A percentile compares a stretch with the other conserved stretches of the same genome.
Evolutionary conservation across 306 rosid genomes (phyloP).

Genomic region (Rosa persica): DNA sequence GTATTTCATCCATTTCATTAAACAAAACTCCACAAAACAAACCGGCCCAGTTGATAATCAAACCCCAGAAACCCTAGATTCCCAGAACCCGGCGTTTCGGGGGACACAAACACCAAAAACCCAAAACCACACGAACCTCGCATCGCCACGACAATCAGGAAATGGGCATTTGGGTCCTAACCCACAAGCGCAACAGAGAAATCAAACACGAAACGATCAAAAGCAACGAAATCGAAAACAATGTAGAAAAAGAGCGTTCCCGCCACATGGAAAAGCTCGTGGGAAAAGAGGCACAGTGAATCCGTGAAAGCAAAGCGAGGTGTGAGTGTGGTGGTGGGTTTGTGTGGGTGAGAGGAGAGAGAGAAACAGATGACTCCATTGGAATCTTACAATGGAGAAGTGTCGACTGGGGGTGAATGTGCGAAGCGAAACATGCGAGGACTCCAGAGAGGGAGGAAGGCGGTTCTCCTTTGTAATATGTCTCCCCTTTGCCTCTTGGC

Average conservation of each 20-base stretch:
- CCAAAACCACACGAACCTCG: not conserved
- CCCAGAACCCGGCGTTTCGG: not conserved
- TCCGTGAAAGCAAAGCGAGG: not conserved
- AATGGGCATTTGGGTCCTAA: not conserved
- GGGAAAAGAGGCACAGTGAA: not conserved
- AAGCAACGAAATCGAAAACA: slow-evolving; percentile 3
- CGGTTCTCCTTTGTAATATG: slow-evolving; percentile 6
- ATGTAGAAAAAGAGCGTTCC: slow-evolving; percentile 13
- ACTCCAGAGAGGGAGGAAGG: not conserved
- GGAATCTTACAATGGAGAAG: slow-evolving; percentile 12
- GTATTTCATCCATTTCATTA: not conserved
- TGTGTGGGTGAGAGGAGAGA: not conserved
- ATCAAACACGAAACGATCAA: not conserved
- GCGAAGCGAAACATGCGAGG: not conserved
- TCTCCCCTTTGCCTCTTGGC: not conserved
- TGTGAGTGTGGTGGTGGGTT: not conserved
- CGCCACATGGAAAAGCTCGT: slow-evolving; percentile 9
- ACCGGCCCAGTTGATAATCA: not conserved
- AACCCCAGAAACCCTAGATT: slow-evolving; percentile 12
- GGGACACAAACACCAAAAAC: not conserved
- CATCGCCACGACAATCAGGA: not conserved
- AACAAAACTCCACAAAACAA: no score
- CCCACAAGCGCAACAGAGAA: not conserved
- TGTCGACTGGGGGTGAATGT: not conserved
- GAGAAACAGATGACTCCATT: not conserved